Base-by-base conservation (phyloP, 371 early-diverging fungal species). In the Umbelopsis sp. region DNA sequence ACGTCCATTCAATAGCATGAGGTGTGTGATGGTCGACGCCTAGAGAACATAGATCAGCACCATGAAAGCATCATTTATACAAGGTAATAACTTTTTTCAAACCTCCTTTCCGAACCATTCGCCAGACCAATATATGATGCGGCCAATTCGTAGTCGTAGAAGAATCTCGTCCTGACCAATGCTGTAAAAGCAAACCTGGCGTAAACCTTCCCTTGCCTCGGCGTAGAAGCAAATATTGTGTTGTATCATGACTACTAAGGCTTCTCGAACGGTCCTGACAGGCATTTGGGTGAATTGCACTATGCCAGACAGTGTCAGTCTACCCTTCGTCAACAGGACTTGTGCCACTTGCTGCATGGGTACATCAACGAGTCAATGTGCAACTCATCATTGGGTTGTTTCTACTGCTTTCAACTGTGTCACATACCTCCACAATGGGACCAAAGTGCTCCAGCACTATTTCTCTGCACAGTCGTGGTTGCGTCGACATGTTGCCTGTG, bases 81-180 rank as follows among this genome's bases (percentile, higher is more conserved):
- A 41, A 10, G 7, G 41, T 41, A 41, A 41, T 41, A 2, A 12
- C 12, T 10, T 7, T 1, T 70, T 79, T 74, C n/a, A 44, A 69
- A 83, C 96, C 63, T 91, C 88, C 45, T 80, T 71, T 37, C 92
- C 94, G 74, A 86, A 90, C 62, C 84, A 80, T 38, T 89, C 89
- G 64, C 82, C 75, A 0, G 88, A 83, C 10, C 84, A 76, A 32
- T 77, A 76, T 63, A 93, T 63, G 45, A 91, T 91, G 14, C 86
- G 74, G 1, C 93, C 91, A 70, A 91, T 84, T 32, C 93, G 76
- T 62, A 89, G 82, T 46, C 94, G 75, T 71, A 90, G 72, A 69
- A 92, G 71, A 35, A 94, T 81, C 25, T 71, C 81, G 14, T 77
- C 63, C 18, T 80, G 64, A 63, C 85, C 82, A 44, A 86, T 75